Conservation (phyloP, 2,329 filamentous ascomycete genomes). For the Trichoderma simmonsii region DNA sequence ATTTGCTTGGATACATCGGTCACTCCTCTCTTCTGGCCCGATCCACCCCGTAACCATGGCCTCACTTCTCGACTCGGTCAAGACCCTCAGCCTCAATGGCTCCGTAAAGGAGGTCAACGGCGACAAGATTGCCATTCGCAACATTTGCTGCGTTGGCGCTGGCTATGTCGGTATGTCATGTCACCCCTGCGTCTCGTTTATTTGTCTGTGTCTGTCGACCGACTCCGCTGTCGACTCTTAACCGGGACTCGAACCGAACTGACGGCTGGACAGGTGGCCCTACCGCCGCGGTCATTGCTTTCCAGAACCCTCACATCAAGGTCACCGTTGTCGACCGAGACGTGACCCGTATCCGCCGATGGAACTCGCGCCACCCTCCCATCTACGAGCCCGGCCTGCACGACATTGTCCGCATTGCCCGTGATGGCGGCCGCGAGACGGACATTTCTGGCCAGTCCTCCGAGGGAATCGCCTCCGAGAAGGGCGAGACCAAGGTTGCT, state of each 20-base stretch:
- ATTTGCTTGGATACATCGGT: background rate
- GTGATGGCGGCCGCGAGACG: conserved; percentile 53
- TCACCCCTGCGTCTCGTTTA: conserved; percentile 22
- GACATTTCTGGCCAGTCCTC: conserved; percentile 39
- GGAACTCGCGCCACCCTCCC: conserved; percentile 71
- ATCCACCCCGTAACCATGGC: conserved; percentile 23
- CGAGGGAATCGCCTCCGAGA: conserved; percentile 24
- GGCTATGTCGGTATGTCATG: conserved; percentile 69
- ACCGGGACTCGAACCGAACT: background rate
- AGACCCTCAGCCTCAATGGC: conserved; percentile 34
- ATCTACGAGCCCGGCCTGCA: conserved; percentile 72
- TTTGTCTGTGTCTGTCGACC: background rate
- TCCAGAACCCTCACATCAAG: conserved; percentile 66
- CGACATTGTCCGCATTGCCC: conserved; percentile 63
- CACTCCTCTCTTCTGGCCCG: conserved; percentile 9
- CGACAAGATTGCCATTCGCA: conserved; percentile 43
- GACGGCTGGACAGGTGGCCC: conserved; percentile 56
- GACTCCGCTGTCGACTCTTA: background rate
- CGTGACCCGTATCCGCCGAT: conserved; percentile 61
- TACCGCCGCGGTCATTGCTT: conserved; percentile 70
- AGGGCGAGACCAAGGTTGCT: conserved; percentile 32
- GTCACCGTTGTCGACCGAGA: conserved; percentile 76
- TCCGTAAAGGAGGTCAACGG: conserved; percentile 31
- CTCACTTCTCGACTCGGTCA: conserved; percentile 30
- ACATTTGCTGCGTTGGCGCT: conserved; percentile 71